phyloP scores from a whole-genome alignment of 495 filamentous ascomycete genomes.

The Penicillium coffeae region DNA sequence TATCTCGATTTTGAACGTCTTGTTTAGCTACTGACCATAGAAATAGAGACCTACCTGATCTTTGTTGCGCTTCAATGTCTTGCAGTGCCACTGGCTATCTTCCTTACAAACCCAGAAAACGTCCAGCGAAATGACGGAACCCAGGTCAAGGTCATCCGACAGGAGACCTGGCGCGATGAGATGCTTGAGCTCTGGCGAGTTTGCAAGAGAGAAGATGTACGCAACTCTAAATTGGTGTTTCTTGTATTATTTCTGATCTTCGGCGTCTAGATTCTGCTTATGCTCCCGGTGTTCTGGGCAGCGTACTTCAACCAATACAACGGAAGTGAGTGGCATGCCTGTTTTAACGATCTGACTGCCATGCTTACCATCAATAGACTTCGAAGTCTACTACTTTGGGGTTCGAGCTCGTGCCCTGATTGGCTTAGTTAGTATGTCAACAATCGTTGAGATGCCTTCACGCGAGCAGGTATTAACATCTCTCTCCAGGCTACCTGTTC shows the following conservation, averaged over 20 bases:
- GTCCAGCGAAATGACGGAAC: constrained; percentile 55
- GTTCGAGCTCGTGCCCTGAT: constrained; percentile 36
- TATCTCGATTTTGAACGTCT: neutral
- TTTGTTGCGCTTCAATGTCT: constrained; percentile 58
- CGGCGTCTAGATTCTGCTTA: constrained; percentile 26
- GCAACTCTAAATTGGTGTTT: neutral
- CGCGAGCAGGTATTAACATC: neutral
- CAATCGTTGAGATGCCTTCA: neutral
- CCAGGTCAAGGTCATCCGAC: constrained; percentile 42
- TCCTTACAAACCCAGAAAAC: constrained; percentile 50
- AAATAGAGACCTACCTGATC: constrained; percentile 47
- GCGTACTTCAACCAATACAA: constrained; percentile 38
- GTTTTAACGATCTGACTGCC: neutral
- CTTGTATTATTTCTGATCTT: too few relatives aligned
- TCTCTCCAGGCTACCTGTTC: constrained; percentile 24
- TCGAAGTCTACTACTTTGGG: constrained; percentile 36
- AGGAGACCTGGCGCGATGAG: constrained; percentile 39
- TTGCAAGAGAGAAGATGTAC: constrained; percentile 22
- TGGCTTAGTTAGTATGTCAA: constrained; percentile 32
- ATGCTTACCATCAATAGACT: constrained; percentile 18
- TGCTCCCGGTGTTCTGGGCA: constrained; percentile 38
- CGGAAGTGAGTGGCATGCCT: constrained; percentile 20
- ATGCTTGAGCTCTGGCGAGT: constrained; percentile 29
- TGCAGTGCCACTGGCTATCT: constrained; percentile 48
- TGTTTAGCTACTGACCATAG: neutral